Evolutionary conservation across 257 asterid genomes (phyloP), one percentile per base, ranked within the genome.

Genomic region (Buddleja alternifolia): DNA sequence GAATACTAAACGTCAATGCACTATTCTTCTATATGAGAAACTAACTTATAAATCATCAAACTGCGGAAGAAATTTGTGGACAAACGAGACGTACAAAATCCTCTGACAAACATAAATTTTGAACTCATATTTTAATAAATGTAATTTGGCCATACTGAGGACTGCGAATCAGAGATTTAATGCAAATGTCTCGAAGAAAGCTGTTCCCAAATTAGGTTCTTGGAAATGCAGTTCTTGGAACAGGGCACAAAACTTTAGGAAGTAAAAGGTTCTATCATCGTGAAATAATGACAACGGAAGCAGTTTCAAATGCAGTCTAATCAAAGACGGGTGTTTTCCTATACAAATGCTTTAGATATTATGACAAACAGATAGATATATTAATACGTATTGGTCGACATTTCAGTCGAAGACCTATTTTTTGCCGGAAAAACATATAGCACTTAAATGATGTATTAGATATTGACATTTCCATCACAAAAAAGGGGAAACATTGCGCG

Each of bases 241-340:
- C 14, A 8, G 45, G 44, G 44, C 48, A 37, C 14, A 52, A 29
- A 37, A 66, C 42, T 1, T 16, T 2, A 53, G 36, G 29, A 44
- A n/a, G 14, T 44, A 32, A 15, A 48, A n/a, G n/a, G 15, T 24
- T 54, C n/a, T 21, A 58, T 15, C 39, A 40, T 17, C 20, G 9
- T 40, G 60, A 45, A 29, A 9, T n/a, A 69, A 60, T 67, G 53
- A 51, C 14, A 58, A 17, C 3, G 32, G 15, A 25, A 46, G 29
- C 52, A 20, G 7, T 11, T 46, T 34, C 12, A 37, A 58, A 42
- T 32, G 34, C 46, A 40, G 25, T 20, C 12, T n/a, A 12, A 19
- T 32, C 34, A 40, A 60, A 57, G 47, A 45, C 9, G 1, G 8
- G 55, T 23, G 46, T 16, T 44, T 46, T 14, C 39, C 15, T 20